Evolutionary conservation across 352 stramenopile species (phyloP), one percentile per base, ranked within the genome.

Genomic region (Elongisporangium anandrum): DNA sequence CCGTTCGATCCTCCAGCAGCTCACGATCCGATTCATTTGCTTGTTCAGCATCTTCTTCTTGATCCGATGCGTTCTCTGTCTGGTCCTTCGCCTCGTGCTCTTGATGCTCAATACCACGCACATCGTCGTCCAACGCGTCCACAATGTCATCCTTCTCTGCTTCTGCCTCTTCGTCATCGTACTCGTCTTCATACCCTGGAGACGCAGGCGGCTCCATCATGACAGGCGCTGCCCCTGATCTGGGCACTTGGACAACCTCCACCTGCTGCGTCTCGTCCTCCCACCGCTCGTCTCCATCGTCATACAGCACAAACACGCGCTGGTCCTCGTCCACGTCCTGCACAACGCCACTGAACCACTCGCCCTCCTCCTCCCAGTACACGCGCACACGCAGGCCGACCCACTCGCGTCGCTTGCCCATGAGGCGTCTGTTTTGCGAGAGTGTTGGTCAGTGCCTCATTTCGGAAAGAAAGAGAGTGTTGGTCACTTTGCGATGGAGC

Each of bases 221-320:
- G 34, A 12, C 34, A 45, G 34, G 34, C 34, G 34, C 34, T 45
- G 34, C 34, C 16, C 10, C 12, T 0, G 34, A 45, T 71, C 53
- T 70, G 54, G n/a, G 16, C 61, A 68, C 3, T 9, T 21, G 5
- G 29, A 5, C n/a, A 3, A 91, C 69, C 8, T 69, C 54, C 47
- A 87, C 76, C 29, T 65, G 69, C 54, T 78, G 61, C 2, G 45
- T 50, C 0, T 60, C 38, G 0, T 61, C 56, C 69, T 92, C 81
- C 85, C 85, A 94, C 22, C 79, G 77, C 68, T 92, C 78, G 60
- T 94, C 85, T 13, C 85, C 83, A 50, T 93, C 85, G 60, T 94
- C 85, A 50, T 94, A 93, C 10, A 88, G 57, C 24, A 94, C 76
- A 23, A 75, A 94, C 53, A 72, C 81, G 21, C 82, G 81, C 51